Percentiles rank a stretch among this genome's conserved stretches.
phyloP scores from a whole-genome alignment of 2,329 filamentous ascomycete genomes.

The Chaetomiaceae sp. region DNA sequence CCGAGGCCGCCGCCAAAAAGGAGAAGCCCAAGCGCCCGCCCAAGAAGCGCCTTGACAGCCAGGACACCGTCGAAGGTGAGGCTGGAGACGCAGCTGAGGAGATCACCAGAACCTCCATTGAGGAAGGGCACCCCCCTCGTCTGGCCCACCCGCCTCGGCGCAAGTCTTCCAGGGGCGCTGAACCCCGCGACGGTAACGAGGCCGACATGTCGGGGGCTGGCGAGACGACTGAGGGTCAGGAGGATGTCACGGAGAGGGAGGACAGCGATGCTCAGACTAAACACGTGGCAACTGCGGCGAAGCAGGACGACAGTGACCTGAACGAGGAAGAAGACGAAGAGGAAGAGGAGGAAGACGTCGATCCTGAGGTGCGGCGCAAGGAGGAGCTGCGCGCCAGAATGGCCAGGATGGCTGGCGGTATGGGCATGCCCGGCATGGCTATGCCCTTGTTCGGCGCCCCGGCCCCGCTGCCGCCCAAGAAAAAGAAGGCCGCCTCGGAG shows the following conservation, averaged over 20 bases:
- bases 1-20: slow-evolving; percentile 71
- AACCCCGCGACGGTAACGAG: slow-evolving; percentile 55
- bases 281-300: slow-evolving; percentile 27
- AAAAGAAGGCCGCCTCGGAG: slow-evolving; percentile 46
- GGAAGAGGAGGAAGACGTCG: slow-evolving; percentile 74
- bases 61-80: slow-evolving; percentile 34
- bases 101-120: slow-evolving; percentile 44
- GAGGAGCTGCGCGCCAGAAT: slow-evolving; percentile 90
- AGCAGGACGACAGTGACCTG: slow-evolving; percentile 38
- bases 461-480: slow-evolving; percentile 59
- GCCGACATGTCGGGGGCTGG: slow-evolving; percentile 60
- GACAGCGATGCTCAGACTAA: slow-evolving; percentile 60
- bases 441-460: slow-evolving; percentile 32
- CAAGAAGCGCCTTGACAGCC: slow-evolving; percentile 58
- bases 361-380: slow-evolving; percentile 77
- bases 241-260: slow-evolving; percentile 61
- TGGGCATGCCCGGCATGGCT: slow-evolving; percentile 93
- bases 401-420: slow-evolving; percentile 97
- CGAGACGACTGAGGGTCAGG: slow-evolving; percentile 56
- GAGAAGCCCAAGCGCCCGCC: slow-evolving; percentile 77
- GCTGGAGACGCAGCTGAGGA: slow-evolving; percentile 47
- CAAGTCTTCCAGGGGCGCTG: slow-evolving; percentile 45
- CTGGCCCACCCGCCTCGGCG: slow-evolving; percentile 42
- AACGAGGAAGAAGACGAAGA: slow-evolving; percentile 45
- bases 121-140: slow-evolving; percentile 38